Percentiles rank a stretch among this genome's conserved stretches.
phyloP scores from a whole-genome alignment of 2,329 filamentous ascomycete species.

The Chaetomiaceae sp. region DNA sequence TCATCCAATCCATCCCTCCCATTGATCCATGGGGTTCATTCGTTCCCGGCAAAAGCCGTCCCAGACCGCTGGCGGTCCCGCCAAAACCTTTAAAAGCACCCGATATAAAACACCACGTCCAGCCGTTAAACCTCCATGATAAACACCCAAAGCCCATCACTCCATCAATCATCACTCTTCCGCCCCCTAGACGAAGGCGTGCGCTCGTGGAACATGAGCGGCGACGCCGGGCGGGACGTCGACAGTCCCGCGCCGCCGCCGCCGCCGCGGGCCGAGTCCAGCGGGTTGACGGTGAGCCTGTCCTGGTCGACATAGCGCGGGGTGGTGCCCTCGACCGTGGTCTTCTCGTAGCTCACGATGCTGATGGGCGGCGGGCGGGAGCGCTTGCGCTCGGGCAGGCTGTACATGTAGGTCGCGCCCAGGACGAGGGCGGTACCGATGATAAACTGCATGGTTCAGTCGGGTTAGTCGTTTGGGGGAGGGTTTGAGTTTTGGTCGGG shows the following conservation, averaged over 20 bases:
- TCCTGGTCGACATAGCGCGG: slow-evolving; percentile 32
- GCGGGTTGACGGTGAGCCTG: slow-evolving; percentile 37
- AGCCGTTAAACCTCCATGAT: neutral
- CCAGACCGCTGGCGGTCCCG: too few relatives aligned
- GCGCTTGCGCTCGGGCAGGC: slow-evolving; percentile 55
- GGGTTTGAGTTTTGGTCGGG: neutral
- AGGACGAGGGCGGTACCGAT: slow-evolving; percentile 75
- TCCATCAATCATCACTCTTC: slow-evolving; percentile 34
- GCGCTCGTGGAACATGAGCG: slow-evolving; percentile 35
- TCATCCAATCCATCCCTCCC: too few relatives aligned
- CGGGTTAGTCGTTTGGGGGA: too few relatives aligned
- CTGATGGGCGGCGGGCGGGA: slow-evolving; percentile 60
- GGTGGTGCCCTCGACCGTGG: slow-evolving; percentile 49
- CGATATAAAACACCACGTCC: too few relatives aligned
- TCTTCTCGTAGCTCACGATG: slow-evolving; percentile 74
- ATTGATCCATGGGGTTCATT: too few relatives aligned
- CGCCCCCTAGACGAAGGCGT: slow-evolving; percentile 36
- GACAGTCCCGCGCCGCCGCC: slow-evolving; percentile 34
- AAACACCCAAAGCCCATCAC: neutral
- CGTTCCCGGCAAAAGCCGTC: too few relatives aligned
- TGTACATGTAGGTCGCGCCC: slow-evolving; percentile 81
- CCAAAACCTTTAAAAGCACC: too few relatives aligned
- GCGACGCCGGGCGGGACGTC: slow-evolving; percentile 45
- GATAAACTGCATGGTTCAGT: slow-evolving; percentile 58
- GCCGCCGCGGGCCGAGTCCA: slow-evolving; percentile 33